Base-by-base conservation (phyloP, 2,329 filamentous ascomycete genomes). In the Thielaviopsis punctulata region DNA sequence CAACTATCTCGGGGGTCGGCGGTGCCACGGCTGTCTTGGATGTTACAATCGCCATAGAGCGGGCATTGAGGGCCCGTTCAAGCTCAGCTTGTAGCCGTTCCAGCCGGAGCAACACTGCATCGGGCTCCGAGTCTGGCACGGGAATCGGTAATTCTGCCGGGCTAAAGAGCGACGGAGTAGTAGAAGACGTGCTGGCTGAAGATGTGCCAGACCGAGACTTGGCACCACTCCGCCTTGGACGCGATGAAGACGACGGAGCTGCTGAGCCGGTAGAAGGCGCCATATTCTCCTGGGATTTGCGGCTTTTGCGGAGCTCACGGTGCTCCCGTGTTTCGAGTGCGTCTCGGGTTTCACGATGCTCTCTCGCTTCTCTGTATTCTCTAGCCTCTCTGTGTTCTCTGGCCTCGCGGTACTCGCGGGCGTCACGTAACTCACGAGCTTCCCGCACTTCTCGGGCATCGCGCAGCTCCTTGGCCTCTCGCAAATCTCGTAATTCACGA, bases 1-100 rank as follows among this genome's bases (percentile, higher is more conserved):
- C 76, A 12, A 82, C 79, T 45, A 82, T 76, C 61, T 80, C 67
- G 61, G 82, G 73, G 62, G 82, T 64, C 56, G 79, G 61, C 56
- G 79, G 61, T 62, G 74, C 68, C 52, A 73, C 64, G 56, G 72
- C 65, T 54, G 73, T 68, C 65, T 77, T 74, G 9, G 74, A 68
- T 0, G 71, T 73, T 48, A 80, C 68, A 51, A 79, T 69, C 19
- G 78, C 78, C 71, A 78, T 80, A 1, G 77, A 71, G 60, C 79
- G 72, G 39, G 79, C 70, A 58, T 82, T 82, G 7, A 82, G 65
- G 2, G 79, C 77, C 46, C 79, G 68, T 58, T 82, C 77, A 22
- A 82, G 64, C 61, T 82, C 79, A 0, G 66, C 63, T 60, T 80
- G 76, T n/a, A 82, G 66, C 30, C 68, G 69, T 44, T 66, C 71